These are phyloP conservation scores for Orbilia javanica DNA, from an alignment of 2,329 filamentous ascomycete species.

Conservation along the genomic window DNA sequence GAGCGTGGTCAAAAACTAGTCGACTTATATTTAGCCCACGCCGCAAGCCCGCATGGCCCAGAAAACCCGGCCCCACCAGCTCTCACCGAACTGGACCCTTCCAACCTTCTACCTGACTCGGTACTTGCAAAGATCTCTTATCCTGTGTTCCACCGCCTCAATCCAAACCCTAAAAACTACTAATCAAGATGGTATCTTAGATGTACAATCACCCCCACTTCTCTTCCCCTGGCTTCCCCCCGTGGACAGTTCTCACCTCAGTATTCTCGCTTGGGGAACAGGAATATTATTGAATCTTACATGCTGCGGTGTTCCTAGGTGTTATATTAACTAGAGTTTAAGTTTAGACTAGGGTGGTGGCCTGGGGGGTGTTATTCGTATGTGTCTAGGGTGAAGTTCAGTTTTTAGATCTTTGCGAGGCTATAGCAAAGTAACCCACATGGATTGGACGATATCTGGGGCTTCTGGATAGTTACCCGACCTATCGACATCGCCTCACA, in stretches of 20 bases:
- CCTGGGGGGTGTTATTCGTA: not conserved
- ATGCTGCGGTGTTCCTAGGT: not conserved
- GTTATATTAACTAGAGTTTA: not conserved
- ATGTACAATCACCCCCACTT: not conserved
- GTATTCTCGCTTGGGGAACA: not conserved
- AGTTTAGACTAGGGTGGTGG: not conserved
- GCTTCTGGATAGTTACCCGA: not conserved
- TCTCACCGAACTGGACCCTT: constrained; percentile 11
- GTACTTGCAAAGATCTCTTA: not conserved
- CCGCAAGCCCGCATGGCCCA: not conserved
- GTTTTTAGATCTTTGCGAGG: not conserved
- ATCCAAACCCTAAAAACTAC: constrained; percentile 11
- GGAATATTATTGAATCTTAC: constrained; percentile 15
- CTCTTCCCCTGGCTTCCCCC: too few relatives aligned
- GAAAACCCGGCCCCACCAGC: not conserved
- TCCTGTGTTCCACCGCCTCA: constrained; percentile 6
- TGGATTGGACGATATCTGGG: too few relatives aligned
- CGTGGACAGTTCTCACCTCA: constrained; percentile 7
- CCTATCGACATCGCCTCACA: not conserved
- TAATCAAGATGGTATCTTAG: not conserved
- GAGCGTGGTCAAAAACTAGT: constrained; percentile 16
- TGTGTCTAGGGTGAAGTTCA: too few relatives aligned
- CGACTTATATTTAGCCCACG: constrained; percentile 28
- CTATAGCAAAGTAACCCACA: not conserved
- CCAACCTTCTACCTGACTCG: not conserved